Conservation (phyloP, 495 filamentous ascomycete genomes). For the Daldinia grandis region DNA sequence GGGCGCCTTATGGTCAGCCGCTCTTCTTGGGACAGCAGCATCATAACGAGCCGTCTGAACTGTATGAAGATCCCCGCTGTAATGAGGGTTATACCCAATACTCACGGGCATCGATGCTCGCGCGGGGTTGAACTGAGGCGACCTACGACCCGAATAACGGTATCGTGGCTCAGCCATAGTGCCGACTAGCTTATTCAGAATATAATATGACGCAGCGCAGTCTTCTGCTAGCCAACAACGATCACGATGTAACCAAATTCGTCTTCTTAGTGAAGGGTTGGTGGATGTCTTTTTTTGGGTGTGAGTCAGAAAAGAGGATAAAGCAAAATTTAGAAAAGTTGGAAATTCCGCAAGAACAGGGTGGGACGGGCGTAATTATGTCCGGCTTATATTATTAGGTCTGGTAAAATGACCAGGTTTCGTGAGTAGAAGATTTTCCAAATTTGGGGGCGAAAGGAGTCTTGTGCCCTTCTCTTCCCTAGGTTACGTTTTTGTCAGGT, state of each 20-base stretch:
- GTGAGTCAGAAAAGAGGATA: conserved; percentile 23
- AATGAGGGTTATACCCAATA: conserved; percentile 52
- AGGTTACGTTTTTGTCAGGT: conserved; percentile 34
- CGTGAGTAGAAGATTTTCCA: conserved; percentile 13
- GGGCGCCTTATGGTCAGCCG: conserved; percentile 38
- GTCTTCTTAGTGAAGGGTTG: not conserved
- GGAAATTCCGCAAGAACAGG: not conserved
- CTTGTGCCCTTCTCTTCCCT: conserved; percentile 36
- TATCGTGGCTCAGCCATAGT: conserved; percentile 57
- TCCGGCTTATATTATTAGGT: conserved; percentile 31
- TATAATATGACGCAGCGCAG: conserved; percentile 22
- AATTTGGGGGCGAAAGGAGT: conserved; percentile 37
- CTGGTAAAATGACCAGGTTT: conserved; percentile 20
- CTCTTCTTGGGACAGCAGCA: conserved; percentile 41
- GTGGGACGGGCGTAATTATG: conserved; percentile 38
- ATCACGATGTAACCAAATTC: conserved; percentile 5
- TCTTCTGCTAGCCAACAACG: conserved; percentile 5
- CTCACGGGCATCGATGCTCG: conserved; percentile 56
- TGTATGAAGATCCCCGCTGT: conserved; percentile 53
- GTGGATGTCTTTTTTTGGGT: not conserved
- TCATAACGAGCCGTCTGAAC: conserved; percentile 53
- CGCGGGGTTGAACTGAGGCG: conserved; percentile 56
- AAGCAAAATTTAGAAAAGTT: conserved; percentile 13
- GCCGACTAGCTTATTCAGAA: conserved; percentile 21
- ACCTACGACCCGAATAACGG: conserved; percentile 50